Conservation (phyloP, 257 asterid genomes). For the Fraxinus anomala region DNA sequence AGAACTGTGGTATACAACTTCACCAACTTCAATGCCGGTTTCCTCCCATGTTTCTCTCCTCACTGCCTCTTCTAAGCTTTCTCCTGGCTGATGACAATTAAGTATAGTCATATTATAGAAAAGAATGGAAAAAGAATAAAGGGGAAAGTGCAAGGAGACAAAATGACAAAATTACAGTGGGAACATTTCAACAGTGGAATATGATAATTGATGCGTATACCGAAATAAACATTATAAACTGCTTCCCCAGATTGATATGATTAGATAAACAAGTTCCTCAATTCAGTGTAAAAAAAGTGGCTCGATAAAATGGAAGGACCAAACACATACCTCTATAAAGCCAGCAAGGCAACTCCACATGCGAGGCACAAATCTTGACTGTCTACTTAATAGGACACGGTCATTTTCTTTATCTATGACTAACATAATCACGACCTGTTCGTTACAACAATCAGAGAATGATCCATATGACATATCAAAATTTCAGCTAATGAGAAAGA, state of each 20-base stretch:
- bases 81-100: constrained; percentile 72
- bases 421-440: constrained; percentile 92
- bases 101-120: neutral
- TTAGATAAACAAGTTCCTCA: constrained; percentile 4
- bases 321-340: constrained; percentile 71
- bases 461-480: constrained; percentile 12
- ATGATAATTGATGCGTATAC: neutral
- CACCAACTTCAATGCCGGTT: constrained; percentile 93
- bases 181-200: constrained; percentile 2
- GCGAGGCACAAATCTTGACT: constrained; percentile 94
- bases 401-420: constrained; percentile 92
- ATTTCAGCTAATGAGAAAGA: constrained; percentile 1
- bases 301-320: neutral
- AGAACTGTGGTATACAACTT: constrained; percentile 94
- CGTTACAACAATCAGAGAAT: constrained; percentile 24
- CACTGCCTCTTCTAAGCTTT: constrained; percentile 97
- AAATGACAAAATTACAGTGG: neutral
- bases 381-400: constrained; percentile 78
- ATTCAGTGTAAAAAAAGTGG: neutral
- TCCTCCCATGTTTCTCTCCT: constrained; percentile 97
- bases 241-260: neutral
- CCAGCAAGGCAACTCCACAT: constrained; percentile 99
- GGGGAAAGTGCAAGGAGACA: constrained; percentile 1
- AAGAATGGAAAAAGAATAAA: constrained; percentile 3
- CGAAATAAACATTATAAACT: neutral